A percentile compares a stretch with the other conserved stretches of the same genome.
phyloP scores from a whole-genome alignment of 2,329 filamentous ascomycete species.

The Fusarium robinianum region DNA sequence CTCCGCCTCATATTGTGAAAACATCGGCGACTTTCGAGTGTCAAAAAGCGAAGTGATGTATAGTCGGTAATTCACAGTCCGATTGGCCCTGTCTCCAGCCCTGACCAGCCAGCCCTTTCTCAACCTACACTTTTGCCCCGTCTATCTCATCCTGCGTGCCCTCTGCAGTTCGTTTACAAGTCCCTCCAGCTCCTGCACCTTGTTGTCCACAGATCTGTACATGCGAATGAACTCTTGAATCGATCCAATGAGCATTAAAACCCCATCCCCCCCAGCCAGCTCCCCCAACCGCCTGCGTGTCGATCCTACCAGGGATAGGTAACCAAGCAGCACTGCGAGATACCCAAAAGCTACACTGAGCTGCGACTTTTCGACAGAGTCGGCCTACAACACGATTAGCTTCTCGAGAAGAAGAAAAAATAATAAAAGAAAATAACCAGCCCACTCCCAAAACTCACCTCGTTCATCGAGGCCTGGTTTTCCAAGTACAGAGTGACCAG shows the following conservation, averaged over 20 bases:
- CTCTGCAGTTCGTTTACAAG: conserved; percentile 45
- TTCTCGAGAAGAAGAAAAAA: not conserved
- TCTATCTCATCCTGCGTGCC: conserved; percentile 22
- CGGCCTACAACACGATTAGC: conserved; percentile 53
- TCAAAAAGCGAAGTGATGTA: too few relatives aligned
- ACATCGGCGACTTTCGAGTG: too few relatives aligned
- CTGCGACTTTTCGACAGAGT: conserved; percentile 74
- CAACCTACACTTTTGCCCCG: too few relatives aligned
- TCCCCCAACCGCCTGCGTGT: conserved; percentile 50
- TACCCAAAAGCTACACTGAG: conserved; percentile 86
- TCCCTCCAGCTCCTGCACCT: conserved; percentile 45
- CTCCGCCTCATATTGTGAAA: too few relatives aligned
- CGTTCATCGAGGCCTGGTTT: conserved; percentile 65
- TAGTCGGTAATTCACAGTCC: too few relatives aligned
- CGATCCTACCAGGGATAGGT: conserved; percentile 66
- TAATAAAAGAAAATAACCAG: too few relatives aligned
- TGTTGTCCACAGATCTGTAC: conserved; percentile 55
- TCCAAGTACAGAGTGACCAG: conserved; percentile 70
- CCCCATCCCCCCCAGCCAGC: conserved; percentile 49
- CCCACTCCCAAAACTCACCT: conserved; percentile 67
- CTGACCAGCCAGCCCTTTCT: too few relatives aligned
- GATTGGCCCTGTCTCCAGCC: not conserved
- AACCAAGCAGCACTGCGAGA: conserved; percentile 80
- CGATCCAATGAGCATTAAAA: conserved; percentile 54
- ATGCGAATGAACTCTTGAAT: conserved; percentile 60